These are phyloP conservation scores for Solanum paucissectum DNA, from an alignment of 257 asterid genomes.

Conservation along the genomic window DNA sequence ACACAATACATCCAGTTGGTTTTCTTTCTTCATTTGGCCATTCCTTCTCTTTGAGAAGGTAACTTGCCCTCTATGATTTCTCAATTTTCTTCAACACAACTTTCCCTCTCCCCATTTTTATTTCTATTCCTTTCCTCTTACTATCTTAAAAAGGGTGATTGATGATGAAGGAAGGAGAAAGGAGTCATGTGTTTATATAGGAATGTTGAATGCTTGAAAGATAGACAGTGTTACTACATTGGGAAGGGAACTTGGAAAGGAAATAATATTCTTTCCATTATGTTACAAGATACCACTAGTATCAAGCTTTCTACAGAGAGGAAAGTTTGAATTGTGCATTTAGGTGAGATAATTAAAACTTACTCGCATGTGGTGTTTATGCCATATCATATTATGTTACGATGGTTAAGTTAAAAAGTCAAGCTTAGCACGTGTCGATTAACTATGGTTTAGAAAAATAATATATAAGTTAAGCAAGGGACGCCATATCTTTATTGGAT, in stretches of 20 bases:
- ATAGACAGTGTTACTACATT: neutral
- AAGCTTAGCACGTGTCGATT: neutral
- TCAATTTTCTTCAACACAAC: constrained; percentile 70
- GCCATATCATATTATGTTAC: neutral
- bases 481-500: neutral
- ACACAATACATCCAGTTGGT: constrained; percentile 48
- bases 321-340: neutral
- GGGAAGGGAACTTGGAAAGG: constrained; percentile 12
- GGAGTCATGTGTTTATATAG: too few species aligned
- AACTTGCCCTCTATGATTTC: constrained; percentile 13
- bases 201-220: too few species aligned
- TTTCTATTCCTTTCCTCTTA: neutral
- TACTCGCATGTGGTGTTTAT: neutral
- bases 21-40: constrained; percentile 67
- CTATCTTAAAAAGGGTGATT: neutral
- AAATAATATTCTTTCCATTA: constrained; percentile 8
- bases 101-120: constrained; percentile 54
- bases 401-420: neutral
- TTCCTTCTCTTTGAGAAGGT: constrained; percentile 11
- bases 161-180: neutral
- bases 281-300: constrained; percentile 2
- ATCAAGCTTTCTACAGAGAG: neutral
- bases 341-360: neutral
- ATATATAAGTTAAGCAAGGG: neutral
- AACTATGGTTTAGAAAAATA: neutral